These are phyloP conservation scores for Sideroxylon spinosum DNA, from an alignment of 179 eudicot species.

Conservation along the genomic window DNA sequence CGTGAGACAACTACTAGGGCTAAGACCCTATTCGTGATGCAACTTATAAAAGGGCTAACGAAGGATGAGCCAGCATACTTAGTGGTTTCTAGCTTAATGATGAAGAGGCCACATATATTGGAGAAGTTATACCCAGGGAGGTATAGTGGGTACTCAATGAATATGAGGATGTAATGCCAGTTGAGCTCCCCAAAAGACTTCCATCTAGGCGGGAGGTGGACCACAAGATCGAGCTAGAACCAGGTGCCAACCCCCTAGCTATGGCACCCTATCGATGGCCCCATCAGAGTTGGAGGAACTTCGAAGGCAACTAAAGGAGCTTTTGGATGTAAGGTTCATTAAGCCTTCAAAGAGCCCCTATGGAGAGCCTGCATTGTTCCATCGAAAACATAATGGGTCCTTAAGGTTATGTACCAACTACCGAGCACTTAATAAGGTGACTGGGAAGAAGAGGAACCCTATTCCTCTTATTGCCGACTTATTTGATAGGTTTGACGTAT, in stretches of 20 bases:
- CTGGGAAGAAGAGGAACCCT: constrained; percentile 10
- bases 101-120: neutral
- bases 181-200: neutral
- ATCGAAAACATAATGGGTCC: constrained; percentile 1
- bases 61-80: too few species aligned
- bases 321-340: constrained; percentile 7
- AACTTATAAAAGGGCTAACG: neutral
- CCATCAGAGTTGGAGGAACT: constrained; percentile 9
- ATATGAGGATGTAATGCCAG: neutral
- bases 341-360: neutral
- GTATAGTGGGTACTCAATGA: too few species aligned
- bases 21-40: neutral
- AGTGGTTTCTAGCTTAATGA: neutral
- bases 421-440: neutral
- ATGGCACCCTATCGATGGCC: constrained; percentile 15
- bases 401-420: neutral
- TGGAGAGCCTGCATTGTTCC: neutral
- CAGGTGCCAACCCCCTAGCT: neutral
- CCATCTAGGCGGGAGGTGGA: neutral
- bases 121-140: too few species aligned
- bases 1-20: neutral
- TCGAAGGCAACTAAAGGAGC: neutral
- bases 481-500: neutral
- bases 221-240: neutral
- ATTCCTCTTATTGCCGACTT: constrained; percentile 3